Evolutionary conservation across 2,329 filamentous ascomycete genomes (phyloP).

Genomic region (Colletotrichum shisoi): DNA sequence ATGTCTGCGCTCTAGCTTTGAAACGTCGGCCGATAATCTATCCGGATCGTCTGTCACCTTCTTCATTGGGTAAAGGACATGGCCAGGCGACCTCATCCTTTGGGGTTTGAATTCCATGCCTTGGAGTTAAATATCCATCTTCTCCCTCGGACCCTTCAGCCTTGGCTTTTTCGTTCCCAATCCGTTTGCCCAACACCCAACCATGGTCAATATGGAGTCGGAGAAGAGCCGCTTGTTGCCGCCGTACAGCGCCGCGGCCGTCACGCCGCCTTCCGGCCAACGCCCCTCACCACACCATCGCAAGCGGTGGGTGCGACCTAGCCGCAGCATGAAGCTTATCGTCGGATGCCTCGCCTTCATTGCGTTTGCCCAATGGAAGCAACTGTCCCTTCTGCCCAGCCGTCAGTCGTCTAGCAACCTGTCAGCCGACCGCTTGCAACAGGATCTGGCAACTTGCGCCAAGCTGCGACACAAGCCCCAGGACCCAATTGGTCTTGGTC

Average conservation of each 20-base stretch:
- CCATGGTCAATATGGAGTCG: constrained; percentile 26
- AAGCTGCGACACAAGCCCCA: constrained; percentile 62
- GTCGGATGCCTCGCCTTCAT: constrained; percentile 61
- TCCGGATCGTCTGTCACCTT: constrained; percentile 34
- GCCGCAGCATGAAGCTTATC: constrained; percentile 44
- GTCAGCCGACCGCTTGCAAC: constrained; percentile 61
- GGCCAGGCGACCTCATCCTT: constrained; percentile 23
- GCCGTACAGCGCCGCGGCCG: constrained; percentile 51
- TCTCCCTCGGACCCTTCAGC: not conserved
- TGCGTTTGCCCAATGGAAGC: constrained; percentile 59
- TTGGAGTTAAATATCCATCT: constrained; percentile 11
- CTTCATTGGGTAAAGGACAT: constrained; percentile 32
- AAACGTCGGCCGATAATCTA: constrained; percentile 36
- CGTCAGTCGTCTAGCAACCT: constrained; percentile 48
- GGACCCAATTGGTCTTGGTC: constrained; percentile 64
- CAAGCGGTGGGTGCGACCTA: constrained; percentile 31
- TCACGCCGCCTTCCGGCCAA: constrained; percentile 42
- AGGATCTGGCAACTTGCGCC: constrained; percentile 64
- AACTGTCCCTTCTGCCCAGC: constrained; percentile 44
- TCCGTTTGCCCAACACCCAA: constrained; percentile 4
- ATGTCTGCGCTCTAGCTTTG: constrained; percentile 26
- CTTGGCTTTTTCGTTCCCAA: not conserved
- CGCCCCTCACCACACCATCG: constrained; percentile 13
- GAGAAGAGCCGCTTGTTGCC: constrained; percentile 55
- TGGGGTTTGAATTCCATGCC: not conserved